Percentiles rank a stretch among this genome's conserved stretches.
phyloP scores from a whole-genome alignment of 2,329 filamentous ascomycete species.

The Colletotrichum caudatum region DNA sequence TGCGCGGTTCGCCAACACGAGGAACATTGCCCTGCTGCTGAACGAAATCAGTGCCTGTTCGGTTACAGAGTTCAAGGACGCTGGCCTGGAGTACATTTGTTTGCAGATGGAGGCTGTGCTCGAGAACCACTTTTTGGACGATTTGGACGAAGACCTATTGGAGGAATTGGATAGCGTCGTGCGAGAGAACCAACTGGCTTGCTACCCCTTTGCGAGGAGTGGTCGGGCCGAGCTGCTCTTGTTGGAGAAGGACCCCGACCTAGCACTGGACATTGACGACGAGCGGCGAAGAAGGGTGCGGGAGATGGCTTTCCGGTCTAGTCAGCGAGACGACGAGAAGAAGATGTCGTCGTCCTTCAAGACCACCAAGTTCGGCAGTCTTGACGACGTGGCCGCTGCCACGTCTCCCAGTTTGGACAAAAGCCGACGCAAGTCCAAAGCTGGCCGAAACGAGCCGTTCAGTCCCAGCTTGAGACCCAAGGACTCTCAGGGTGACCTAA shows the following conservation, averaged over 20 bases:
- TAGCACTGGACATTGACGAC: constrained; percentile 75
- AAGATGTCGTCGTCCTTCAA: constrained; percentile 71
- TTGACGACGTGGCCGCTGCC: constrained; percentile 69
- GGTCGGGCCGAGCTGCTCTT: constrained; percentile 76
- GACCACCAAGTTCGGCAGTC: constrained; percentile 68
- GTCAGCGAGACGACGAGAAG: constrained; percentile 73
- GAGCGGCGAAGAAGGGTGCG: constrained; percentile 78
- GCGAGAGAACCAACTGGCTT: constrained; percentile 83
- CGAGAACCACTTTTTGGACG: constrained; percentile 87
- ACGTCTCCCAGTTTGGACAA: constrained; percentile 58
- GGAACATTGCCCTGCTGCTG: constrained; percentile 87
- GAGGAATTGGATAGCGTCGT: constrained; percentile 84
- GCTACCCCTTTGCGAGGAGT: constrained; percentile 81
- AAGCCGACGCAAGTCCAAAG: constrained; percentile 60
- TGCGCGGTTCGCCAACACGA: constrained; percentile 84
- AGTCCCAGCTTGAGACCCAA: constrained; percentile 78
- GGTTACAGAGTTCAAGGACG: constrained; percentile 87
- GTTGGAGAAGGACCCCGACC: constrained; percentile 72
- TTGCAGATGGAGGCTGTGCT: constrained; percentile 92
- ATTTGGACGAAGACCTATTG: constrained; percentile 86
- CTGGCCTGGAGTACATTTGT: constrained; percentile 90
- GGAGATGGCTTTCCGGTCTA: constrained; percentile 77
- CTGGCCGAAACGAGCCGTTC: constrained; percentile 64
- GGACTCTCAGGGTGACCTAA: constrained; percentile 79
- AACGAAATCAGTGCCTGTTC: constrained; percentile 89